phyloP scores from a whole-genome alignment of 2,329 filamentous ascomycete species.

The Penicillium sp. region DNA sequence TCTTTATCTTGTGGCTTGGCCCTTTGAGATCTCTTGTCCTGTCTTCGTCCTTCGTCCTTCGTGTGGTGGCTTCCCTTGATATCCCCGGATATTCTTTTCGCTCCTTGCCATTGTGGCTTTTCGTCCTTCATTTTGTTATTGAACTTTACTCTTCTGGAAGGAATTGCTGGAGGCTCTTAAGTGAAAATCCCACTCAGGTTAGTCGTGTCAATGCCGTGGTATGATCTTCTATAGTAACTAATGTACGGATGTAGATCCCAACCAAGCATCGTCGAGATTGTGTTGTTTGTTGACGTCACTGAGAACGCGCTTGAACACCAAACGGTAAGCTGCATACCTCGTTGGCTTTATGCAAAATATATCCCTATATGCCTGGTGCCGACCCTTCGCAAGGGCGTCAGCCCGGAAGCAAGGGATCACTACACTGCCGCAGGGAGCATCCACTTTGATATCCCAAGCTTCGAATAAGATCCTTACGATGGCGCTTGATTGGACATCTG shows the following conservation, averaged over 20 bases:
- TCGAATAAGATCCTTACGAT: conserved; percentile 12
- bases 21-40: neutral
- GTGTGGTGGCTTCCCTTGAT: neutral
- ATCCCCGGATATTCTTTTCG: neutral
- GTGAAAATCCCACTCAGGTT: neutral
- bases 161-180: neutral
- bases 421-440: conserved; percentile 14
- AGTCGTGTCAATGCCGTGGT: neutral
- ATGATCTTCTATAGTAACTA: neutral
- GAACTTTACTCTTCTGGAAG: neutral
- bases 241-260: neutral
- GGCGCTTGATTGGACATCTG: conserved; percentile 9
- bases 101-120: neutral
- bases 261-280: neutral
- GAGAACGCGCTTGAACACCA: conserved; percentile 12
- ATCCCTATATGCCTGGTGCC: neutral
- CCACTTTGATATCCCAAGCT: conserved; percentile 9
- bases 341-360: conserved; percentile 2
- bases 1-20: neutral
- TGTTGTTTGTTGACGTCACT: conserved; percentile 22
- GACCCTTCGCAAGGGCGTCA: conserved; percentile 5
- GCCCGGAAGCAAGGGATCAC: conserved; percentile 23
- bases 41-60: neutral
- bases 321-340: conserved; percentile 20
- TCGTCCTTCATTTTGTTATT: neutral